Evolutionary conservation across 2,329 filamentous ascomycete genomes (phyloP), one percentile per base, ranked within the genome.

Genomic region (Penicillium sp.): DNA sequence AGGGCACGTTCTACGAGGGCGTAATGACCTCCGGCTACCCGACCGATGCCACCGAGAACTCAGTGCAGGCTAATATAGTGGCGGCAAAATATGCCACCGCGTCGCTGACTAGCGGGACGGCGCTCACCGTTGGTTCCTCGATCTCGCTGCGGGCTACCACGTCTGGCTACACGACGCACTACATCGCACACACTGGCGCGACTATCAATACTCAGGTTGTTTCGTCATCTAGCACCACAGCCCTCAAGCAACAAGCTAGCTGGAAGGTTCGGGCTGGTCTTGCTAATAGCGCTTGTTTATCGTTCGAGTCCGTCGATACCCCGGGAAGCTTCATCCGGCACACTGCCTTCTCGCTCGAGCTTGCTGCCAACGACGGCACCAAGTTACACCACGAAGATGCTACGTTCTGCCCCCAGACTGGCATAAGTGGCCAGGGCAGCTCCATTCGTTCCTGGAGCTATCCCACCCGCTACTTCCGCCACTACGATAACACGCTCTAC

Each of bases 1-100:
- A 86, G 66, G 85, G 86, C 27, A 87, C 85, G 0, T 86, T 86
- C 66, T 86, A 88, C 70, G 86, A 88, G 71, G 86, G 85, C 25
- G 84, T 82, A 25, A 86, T 88, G 83, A 87, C 84, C 15, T 72
- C 77, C 0, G 84, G 84, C 0, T 88, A 86, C 63, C 85, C 86
- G 0, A 79, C 82, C 2, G 84, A 88, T 61, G 79, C 77, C 12
- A 83, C 80, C 3, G 86, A 88, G 70, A 78, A 80, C 68, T 69
- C 77, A 0, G 83, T 87, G 0, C 84, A 86, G 70, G 83, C 81
- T 50, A 76, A 88, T 65, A 82, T 88, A 56, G 83, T 83, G 0
- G 82, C 82, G 0, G 84, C 85, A 19, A 79, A 79, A 57, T 88
- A 88, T 59, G 79, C 79, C 8, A 53, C 49, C 4, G 66, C 73